phyloP scores from a whole-genome alignment of 495 filamentous ascomycete species.

The Talaromyces ruber region DNA sequence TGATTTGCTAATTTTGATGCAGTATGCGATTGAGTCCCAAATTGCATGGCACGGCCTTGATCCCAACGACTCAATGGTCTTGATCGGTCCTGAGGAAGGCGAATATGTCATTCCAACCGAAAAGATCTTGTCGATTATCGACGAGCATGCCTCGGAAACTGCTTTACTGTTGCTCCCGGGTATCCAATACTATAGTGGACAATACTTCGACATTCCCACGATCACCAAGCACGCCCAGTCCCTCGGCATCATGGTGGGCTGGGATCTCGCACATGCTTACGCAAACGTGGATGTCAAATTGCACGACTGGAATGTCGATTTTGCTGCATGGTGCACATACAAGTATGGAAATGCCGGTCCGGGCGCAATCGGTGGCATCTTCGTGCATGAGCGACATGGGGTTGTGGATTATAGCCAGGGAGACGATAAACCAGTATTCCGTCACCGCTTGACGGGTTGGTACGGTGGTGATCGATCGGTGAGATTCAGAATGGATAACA shows the following conservation, averaged over 20 bases:
- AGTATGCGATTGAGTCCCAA: slow-evolving; percentile 91
- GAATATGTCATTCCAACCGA: slow-evolving; percentile 52
- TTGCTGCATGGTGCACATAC: slow-evolving; percentile 92
- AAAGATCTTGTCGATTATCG: slow-evolving; percentile 68
- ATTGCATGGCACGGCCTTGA: slow-evolving; percentile 68
- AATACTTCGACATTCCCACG: slow-evolving; percentile 74
- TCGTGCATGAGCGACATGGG: slow-evolving; percentile 72
- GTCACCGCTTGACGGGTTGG: slow-evolving; percentile 69
- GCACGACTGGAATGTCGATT: slow-evolving; percentile 92
- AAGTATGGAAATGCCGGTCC: slow-evolving; percentile 94
- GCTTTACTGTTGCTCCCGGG: slow-evolving; percentile 82
- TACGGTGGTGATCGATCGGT: slow-evolving; percentile 75
- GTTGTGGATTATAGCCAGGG: slow-evolving; percentile 38
- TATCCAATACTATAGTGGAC: slow-evolving; percentile 93
- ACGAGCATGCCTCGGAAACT: slow-evolving; percentile 61
- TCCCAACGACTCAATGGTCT: slow-evolving; percentile 62
- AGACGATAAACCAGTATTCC: slow-evolving; percentile 36
- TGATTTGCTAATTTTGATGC: neutral
- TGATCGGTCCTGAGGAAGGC: slow-evolving; percentile 54
- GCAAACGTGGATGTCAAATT: slow-evolving; percentile 81
- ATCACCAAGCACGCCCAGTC: slow-evolving; percentile 76
- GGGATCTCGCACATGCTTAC: slow-evolving; percentile 91
- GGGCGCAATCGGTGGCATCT: slow-evolving; percentile 76
- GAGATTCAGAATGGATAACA: slow-evolving; percentile 72
- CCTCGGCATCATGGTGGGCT: slow-evolving; percentile 72